phyloP scores from a whole-genome alignment of 129 eudicot genomes.

The Escallonia herrerae region DNA sequence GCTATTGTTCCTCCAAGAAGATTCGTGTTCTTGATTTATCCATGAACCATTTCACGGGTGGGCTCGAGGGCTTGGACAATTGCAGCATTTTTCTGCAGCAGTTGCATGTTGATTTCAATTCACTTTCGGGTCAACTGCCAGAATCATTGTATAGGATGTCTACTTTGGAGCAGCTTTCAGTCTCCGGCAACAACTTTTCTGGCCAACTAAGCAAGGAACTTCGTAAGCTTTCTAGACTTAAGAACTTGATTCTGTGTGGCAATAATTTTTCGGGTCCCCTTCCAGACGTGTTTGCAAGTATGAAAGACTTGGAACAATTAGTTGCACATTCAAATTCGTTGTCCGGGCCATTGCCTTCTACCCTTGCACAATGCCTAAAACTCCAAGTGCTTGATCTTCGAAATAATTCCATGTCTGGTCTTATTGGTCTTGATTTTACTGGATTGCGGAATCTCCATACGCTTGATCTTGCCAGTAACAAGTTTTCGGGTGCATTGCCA shows the following conservation, averaged over 20 bases:
- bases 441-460: slow-evolving; percentile 39
- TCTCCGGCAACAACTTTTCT: slow-evolving; percentile 64
- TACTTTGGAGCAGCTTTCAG: slow-evolving; percentile 52
- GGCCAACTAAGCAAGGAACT: slow-evolving; percentile 64
- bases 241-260: slow-evolving; percentile 35
- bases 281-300: slow-evolving; percentile 71
- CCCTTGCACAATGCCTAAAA: slow-evolving; percentile 44
- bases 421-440: slow-evolving; percentile 50
- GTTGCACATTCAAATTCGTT: slow-evolving; percentile 62
- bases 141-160: slow-evolving; percentile 51
- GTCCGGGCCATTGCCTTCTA: slow-evolving; percentile 75
- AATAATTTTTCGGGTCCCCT: slow-evolving; percentile 62
- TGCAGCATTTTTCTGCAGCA: slow-evolving; percentile 55
- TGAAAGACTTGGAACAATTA: slow-evolving; percentile 44
- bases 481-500: slow-evolving; percentile 54
- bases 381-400: slow-evolving; percentile 72
- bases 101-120: slow-evolving; percentile 50
- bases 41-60: slow-evolving; percentile 59
- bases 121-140: slow-evolving; percentile 60
- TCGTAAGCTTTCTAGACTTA: slow-evolving; percentile 66
- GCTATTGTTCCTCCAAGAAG: slow-evolving; percentile 17
- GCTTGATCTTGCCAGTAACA: slow-evolving; percentile 85
- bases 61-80: slow-evolving; percentile 43
- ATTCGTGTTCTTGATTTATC: slow-evolving; percentile 72
- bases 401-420: slow-evolving; percentile 71